These are phyloP conservation scores for Rhizophora apiculata DNA, from an alignment of 345 rosid species.

Conservation along the genomic window DNA sequence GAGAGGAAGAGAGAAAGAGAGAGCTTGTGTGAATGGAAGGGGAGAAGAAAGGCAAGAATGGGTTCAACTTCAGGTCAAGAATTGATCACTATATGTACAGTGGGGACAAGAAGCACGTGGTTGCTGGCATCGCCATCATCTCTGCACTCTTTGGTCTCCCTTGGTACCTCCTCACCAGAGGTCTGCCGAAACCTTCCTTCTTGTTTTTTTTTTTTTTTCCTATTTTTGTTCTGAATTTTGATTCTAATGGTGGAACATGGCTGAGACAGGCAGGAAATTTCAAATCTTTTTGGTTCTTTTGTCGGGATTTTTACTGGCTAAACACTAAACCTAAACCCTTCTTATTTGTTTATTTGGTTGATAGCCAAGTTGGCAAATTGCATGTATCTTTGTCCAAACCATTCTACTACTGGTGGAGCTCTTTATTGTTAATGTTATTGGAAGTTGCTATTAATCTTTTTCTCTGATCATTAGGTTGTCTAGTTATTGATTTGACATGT, in stretches of 20 bases:
- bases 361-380: background rate
- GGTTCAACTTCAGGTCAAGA: conserved; percentile 58
- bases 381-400: too few species aligned
- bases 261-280: background rate
- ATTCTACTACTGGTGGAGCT: too few species aligned
- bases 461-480: too few species aligned
- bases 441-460: too few species aligned
- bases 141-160: conserved; percentile 64
- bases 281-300: conserved; percentile 1
- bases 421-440: too few species aligned
- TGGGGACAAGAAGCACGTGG: conserved; percentile 85
- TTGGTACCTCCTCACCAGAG: conserved; percentile 82
- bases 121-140: conserved; percentile 63
- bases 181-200: conserved; percentile 27
- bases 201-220: background rate
- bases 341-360: background rate
- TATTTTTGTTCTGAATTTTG: background rate
- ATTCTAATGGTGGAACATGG: background rate
- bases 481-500: too few species aligned
- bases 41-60: conserved; percentile 23
- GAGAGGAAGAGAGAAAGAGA: background rate
- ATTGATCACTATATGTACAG: conserved; percentile 66
- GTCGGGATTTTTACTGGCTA: background rate
- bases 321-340: too few species aligned
- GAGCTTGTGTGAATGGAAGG: background rate